Conservation (phyloP, 2,329 filamentous ascomycete genomes). For the Monosporascus sp. region DNA sequence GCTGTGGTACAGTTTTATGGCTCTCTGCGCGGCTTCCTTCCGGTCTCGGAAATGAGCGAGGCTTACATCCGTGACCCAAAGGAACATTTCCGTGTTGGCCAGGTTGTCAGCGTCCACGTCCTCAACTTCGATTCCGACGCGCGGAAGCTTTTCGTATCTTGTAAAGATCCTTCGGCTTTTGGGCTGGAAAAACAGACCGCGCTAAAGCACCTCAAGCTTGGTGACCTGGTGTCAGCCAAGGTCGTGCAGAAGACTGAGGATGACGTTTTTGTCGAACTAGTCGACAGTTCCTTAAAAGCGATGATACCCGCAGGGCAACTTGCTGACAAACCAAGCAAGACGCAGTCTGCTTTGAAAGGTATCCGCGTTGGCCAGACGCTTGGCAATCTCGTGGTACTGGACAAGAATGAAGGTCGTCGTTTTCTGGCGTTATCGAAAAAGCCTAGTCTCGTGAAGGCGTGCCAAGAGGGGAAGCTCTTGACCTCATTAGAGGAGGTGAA, state of each 20-base stretch:
- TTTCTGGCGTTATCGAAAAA: conserved; percentile 78
- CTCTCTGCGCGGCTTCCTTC: conserved; percentile 76
- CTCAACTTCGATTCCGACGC: conserved; percentile 70
- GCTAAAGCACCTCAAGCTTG: conserved; percentile 68
- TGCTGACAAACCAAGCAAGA: conserved; percentile 74
- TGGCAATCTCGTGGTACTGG: conserved; percentile 76
- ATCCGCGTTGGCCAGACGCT: conserved; percentile 81
- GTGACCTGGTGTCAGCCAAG: conserved; percentile 70
- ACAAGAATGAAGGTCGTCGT: conserved; percentile 74
- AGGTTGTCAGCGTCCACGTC: conserved; percentile 89
- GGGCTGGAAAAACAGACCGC: conserved; percentile 71
- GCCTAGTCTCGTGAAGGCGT: conserved; percentile 71
- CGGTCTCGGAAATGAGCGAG: conserved; percentile 96
- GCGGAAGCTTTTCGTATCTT: conserved; percentile 77
- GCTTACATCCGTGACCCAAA: conserved; percentile 86
- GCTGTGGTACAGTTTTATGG: conserved; percentile 94
- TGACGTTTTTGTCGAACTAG: conserved; percentile 71
- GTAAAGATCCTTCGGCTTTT: conserved; percentile 80
- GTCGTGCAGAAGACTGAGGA: conserved; percentile 78
- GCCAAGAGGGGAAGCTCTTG: conserved; percentile 68
- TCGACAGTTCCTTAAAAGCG: conserved; percentile 70
- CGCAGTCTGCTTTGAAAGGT: conserved; percentile 69
- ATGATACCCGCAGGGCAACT: conserved; percentile 73
- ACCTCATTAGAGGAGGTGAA: conserved; percentile 66
- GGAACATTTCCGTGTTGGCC: conserved; percentile 84